These are phyloP conservation scores for Telfairia occidentalis DNA, from an alignment of 331 rosid species.

Conservation along the genomic window DNA sequence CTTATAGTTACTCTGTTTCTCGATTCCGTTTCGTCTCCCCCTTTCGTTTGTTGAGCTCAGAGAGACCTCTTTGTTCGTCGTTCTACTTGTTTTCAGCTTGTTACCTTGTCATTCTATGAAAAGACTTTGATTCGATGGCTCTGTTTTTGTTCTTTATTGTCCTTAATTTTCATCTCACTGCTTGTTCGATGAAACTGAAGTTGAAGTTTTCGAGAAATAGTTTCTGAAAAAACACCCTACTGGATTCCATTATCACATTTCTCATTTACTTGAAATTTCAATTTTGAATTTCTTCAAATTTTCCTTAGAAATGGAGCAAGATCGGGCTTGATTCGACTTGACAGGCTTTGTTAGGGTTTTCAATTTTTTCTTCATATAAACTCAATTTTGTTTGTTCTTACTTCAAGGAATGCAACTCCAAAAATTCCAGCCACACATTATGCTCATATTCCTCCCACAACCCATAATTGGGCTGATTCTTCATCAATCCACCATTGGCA, in stretches of 20 bases:
- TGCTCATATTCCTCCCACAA: background rate
- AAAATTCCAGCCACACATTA: background rate
- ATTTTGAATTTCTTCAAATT: background rate
- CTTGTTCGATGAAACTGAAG: background rate
- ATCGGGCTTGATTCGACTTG: background rate
- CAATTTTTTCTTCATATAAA: background rate
- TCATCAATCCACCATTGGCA: background rate
- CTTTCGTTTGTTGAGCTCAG: slow-evolving; percentile 1
- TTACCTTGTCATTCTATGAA: background rate
- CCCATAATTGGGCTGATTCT: background rate
- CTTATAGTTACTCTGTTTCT: background rate
- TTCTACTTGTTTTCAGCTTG: background rate
- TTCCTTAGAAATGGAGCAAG: background rate
- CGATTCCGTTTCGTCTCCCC: background rate
- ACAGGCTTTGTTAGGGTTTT: background rate
- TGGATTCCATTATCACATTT: background rate
- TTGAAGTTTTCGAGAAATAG: background rate
- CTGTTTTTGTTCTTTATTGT: background rate
- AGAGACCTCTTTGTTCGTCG: background rate
- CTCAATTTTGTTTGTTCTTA: background rate
- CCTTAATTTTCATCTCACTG: background rate
- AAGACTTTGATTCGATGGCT: background rate
- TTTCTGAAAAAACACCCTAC: background rate
- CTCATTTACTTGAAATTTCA: background rate
- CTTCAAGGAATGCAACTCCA: background rate